Base-by-base conservation (phyloP, 2,329 filamentous ascomycete genomes). In the Cladobotryum protrusum region DNA sequence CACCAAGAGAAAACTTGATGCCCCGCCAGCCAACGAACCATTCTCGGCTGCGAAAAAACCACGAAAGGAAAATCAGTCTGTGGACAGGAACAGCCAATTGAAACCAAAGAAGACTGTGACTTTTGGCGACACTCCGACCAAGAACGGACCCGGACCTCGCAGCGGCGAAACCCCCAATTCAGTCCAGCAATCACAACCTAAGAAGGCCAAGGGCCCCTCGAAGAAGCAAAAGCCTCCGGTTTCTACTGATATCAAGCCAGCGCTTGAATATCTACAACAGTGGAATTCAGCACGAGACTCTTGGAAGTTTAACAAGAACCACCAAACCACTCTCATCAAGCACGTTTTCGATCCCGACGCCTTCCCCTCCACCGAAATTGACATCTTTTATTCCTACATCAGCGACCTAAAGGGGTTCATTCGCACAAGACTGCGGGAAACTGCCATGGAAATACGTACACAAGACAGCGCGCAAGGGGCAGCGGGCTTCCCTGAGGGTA, bases 231-330 rank as follows among this genome's bases (percentile, higher is more conserved):
- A 63, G 50, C 63, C 59, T 56, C 64, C 67, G 66, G 63, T 67
- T 65, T 54, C 63, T 34, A 51, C 61, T 6, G 75, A 80, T 54
- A 69, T 83, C 49, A 76, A 80, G 43, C 78, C 84, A 13, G 85
- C 89, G 51, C 75, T 95, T 14, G 76, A 81, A 47, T 96, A 96
- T 65, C 78, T 96, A 41, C 76, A 76, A 43, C 82, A 85, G 63
- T 96, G 90, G 77, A 77, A 87, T 68, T 78, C 77, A 49, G 78
- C 83, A 53, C 83, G 83, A 51, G 73, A 77, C 9, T 75, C 75
- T 58, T 97, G 92, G 92, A 96, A 96, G 68, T 97, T 96, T 74
- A 95, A 95, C 73, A 96, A 96, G 72, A 91, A 89, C 59, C 83
- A 89, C 63, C 91, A 96, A 68, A 88, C 85, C 48, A 82, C 88